Evolutionary conservation across 805 yeast genomes (phyloP), one percentile per base, ranked within the genome.

Genomic region (Barnettozyma pratensis): DNA sequence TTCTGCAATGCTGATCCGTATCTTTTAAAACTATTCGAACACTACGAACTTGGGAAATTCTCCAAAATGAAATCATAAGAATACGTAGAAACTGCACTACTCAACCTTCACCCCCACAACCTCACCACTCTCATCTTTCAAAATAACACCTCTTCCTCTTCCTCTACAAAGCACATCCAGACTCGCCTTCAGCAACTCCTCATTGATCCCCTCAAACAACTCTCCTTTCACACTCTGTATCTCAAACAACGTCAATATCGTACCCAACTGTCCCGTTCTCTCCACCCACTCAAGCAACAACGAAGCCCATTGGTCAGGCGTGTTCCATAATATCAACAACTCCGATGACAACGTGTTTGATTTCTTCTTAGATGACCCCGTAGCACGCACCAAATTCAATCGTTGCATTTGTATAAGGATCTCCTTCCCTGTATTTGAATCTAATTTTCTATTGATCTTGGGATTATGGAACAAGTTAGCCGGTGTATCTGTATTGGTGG

Each of bases 231-330:
- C 84, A 49, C 79, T 77, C 0, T 83, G 71, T 36, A 92, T 63
- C 65, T 92, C 98, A 64, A 87, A 90, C 12, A 90, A 65, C 0
- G 98, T 92, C 45, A 92, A 67, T 2, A 92, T 84, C 1, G 84
- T 72, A 6, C 87, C 87, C 46, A 75, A 69, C 60, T 89, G 96
- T 0, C 96, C 96, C 0, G 92, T 79, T 25, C 72, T 69, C 46
- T 86, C 91, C n/a, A 80, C 68, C 91, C 87, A 78, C 60, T 82
- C 85, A 61, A 79, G 61, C 44, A 91, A 58, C 55, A 72, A 58
- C 43, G 79, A 69, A 37, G 81, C 79, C 94, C 97, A 76, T 55
- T 79, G 79, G 57, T 84, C 76, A 48, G 89, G 71, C 14, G 79
- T 70, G 52, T 81, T 76, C 90, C 95, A 87, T 53, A 80, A 79